phyloP scores from a whole-genome alignment of 2,329 filamentous ascomycete species.

The Aspergillus piperis region DNA sequence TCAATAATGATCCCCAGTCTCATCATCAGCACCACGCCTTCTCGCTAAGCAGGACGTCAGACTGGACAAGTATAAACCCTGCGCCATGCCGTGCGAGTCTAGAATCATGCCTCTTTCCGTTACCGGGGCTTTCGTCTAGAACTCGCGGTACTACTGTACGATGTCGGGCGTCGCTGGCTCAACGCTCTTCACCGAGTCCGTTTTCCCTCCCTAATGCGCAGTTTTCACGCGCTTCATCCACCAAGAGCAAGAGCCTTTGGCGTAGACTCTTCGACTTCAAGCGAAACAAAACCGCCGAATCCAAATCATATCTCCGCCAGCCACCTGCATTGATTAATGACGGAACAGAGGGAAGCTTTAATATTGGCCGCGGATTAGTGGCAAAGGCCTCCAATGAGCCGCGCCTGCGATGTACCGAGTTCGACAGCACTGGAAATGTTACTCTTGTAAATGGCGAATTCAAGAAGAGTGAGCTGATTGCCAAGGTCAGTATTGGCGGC shows the following conservation, averaged over 20 bases:
- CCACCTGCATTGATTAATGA: slow-evolving; percentile 62
- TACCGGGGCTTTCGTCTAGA: slow-evolving; percentile 17
- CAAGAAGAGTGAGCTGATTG: slow-evolving; percentile 95
- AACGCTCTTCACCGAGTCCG: slow-evolving; percentile 8
- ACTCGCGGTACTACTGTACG: slow-evolving; percentile 12
- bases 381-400: slow-evolving; percentile 81
- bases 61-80: slow-evolving; percentile 23
- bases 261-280: slow-evolving; percentile 41
- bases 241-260: slow-evolving; percentile 37
- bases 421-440: slow-evolving; percentile 88
- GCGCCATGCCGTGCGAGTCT: slow-evolving; percentile 27
- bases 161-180: slow-evolving; percentile 13
- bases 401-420: slow-evolving; percentile 87
- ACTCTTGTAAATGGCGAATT: slow-evolving; percentile 94
- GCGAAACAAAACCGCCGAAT: slow-evolving; percentile 36
- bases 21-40: slow-evolving; percentile 16
- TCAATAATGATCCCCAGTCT: slow-evolving; percentile 17
- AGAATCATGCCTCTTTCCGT: slow-evolving; percentile 34
- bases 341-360: slow-evolving; percentile 62
- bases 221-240: slow-evolving; percentile 33
- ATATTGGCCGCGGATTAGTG: slow-evolving; percentile 67
- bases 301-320: slow-evolving; percentile 56
- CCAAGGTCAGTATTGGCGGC: slow-evolving; percentile 80
- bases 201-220: slow-evolving; percentile 13
- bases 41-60: slow-evolving; percentile 23